Base-by-base conservation (phyloP, 1,284 basidiomycete species). In the Kwoniella shivajii region DNA sequence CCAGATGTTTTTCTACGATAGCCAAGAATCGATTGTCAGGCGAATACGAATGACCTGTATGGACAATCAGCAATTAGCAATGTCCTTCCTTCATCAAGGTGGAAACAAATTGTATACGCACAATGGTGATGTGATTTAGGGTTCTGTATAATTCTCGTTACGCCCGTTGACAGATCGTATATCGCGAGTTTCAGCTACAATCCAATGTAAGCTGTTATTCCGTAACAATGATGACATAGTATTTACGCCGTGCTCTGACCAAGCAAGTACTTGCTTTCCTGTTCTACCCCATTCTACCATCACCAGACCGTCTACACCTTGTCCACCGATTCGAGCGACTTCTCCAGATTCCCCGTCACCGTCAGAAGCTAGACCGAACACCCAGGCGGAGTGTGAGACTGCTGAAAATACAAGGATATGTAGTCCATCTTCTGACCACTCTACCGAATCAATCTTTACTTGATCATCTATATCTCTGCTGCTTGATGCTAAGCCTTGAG, bases 171-270 rank as follows among this genome's bases (percentile, higher is more conserved):
- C 18, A 92, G 77, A 5, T 88, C 89, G 86, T 90, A 91, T 29
- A 92, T 78, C 0, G 88, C 87, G 16, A 93, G 82, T 49, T 90
- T 82, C 52, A 92, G 81, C 89, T 92, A 69, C 30, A 11, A 18
- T 27, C 34, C 38, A 45, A 1, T 18, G 11, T 43, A 11, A 26
- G 46, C 24, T 47, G 42, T n/a, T 6, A 51, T n/a, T n/a, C n/a
- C 46, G 53, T 37, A 34, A 5, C 30, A 41, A 7, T 13, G 18
- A 16, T n/a, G 27, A 27, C 10, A 20, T 24, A 29, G 31, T 52
- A 84, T 89, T 80, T 77, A 93, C 91, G 63, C 87, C 88, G 85
- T 88, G 89, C 64, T 92, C 88, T 3, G 89, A 90, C 76, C 90
- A 92, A 64, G 88, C 91, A n/a, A 92, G 76, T 3, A 93, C 80